Evolutionary conservation across 2,329 filamentous ascomycete genomes (phyloP).

Genomic region (Xylaria digitata): DNA sequence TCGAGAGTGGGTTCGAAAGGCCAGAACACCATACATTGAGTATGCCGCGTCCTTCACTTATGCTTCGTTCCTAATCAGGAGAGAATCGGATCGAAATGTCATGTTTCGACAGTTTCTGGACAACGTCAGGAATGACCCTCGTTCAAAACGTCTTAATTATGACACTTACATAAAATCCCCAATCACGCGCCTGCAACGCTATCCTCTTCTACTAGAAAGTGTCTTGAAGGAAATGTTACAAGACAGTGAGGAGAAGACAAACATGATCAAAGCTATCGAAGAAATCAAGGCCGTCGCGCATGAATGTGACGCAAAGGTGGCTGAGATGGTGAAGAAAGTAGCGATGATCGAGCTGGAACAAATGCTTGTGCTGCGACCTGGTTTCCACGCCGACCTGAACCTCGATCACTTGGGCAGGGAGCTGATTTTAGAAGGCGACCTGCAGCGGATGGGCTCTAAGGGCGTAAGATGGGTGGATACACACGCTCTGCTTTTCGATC

Average conservation of each 20-base stretch:
- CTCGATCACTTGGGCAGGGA: slow-evolving; percentile 93
- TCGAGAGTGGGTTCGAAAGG: slow-evolving; percentile 97
- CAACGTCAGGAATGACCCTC: slow-evolving; percentile 79
- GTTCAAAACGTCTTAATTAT: slow-evolving; percentile 88
- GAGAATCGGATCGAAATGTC: slow-evolving; percentile 85
- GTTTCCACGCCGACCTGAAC: slow-evolving; percentile 90
- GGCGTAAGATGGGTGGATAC: slow-evolving; percentile 95
- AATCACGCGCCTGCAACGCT: slow-evolving; percentile 91
- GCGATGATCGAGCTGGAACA: slow-evolving; percentile 84
- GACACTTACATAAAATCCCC: slow-evolving; percentile 94
- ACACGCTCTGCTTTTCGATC: slow-evolving; percentile 92
- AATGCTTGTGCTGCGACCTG: slow-evolving; percentile 86
- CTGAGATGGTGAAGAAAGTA: slow-evolving; percentile 91
- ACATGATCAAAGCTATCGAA: slow-evolving; percentile 83
- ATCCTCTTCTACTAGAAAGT: slow-evolving; percentile 83
- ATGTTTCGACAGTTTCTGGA: slow-evolving; percentile 89
- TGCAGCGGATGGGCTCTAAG: slow-evolving; percentile 88
- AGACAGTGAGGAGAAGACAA: slow-evolving; percentile 90
- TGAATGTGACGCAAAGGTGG: slow-evolving; percentile 92
- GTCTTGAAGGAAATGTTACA: slow-evolving; percentile 85
- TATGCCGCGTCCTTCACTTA: slow-evolving; percentile 90
- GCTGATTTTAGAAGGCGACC: slow-evolving; percentile 86
- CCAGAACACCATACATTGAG: slow-evolving; percentile 86
- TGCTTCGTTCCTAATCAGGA: slow-evolving; percentile 83
- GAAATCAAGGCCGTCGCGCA: slow-evolving; percentile 90